phyloP scores from a whole-genome alignment of 352 stramenopile genomes.

The Halophytophthora batemanensis region DNA sequence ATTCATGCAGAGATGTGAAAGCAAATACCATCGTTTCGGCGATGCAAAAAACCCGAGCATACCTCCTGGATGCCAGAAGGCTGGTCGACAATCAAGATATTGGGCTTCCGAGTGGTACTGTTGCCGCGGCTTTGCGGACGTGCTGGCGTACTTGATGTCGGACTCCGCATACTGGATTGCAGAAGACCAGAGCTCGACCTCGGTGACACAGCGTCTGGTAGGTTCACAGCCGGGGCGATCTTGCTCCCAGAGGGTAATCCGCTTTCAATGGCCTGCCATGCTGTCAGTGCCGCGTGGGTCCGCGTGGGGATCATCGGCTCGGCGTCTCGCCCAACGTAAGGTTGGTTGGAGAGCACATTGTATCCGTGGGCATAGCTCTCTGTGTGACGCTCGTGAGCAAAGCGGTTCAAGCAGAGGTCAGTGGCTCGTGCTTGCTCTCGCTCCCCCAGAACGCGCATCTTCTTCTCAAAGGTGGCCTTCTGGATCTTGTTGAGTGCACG shows the following conservation, averaged over 20 bases:
- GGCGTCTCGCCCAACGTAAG: slow-evolving; percentile 42
- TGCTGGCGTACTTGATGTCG: slow-evolving; percentile 1
- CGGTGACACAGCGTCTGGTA: neutral
- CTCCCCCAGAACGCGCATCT: slow-evolving; percentile 43
- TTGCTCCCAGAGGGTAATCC: slow-evolving; percentile 30
- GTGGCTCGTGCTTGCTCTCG: slow-evolving; percentile 35
- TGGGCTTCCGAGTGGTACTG: slow-evolving; percentile 13
- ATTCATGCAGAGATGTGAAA: too few relatives aligned
- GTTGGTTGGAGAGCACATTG: slow-evolving; percentile 62
- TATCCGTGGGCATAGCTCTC: slow-evolving; percentile 58
- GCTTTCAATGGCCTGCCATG: slow-evolving; percentile 51
- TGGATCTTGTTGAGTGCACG: slow-evolving; percentile 61
- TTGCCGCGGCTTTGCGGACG: neutral
- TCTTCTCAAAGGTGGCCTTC: slow-evolving; percentile 50
- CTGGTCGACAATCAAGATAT: slow-evolving; percentile 31
- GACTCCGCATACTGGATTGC: neutral
- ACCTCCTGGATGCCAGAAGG: slow-evolving; percentile 3
- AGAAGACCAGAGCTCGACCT: neutral
- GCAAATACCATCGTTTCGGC: too few relatives aligned
- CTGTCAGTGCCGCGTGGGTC: slow-evolving; percentile 37
- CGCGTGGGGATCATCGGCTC: slow-evolving; percentile 42
- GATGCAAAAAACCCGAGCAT: neutral
- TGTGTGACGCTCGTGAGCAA: slow-evolving; percentile 51
- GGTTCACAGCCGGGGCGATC: slow-evolving; percentile 12
- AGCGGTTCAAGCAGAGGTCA: slow-evolving; percentile 57